Conservation (phyloP, 345 rosid genomes). For the Zanthoxylum bungeanum region DNA sequence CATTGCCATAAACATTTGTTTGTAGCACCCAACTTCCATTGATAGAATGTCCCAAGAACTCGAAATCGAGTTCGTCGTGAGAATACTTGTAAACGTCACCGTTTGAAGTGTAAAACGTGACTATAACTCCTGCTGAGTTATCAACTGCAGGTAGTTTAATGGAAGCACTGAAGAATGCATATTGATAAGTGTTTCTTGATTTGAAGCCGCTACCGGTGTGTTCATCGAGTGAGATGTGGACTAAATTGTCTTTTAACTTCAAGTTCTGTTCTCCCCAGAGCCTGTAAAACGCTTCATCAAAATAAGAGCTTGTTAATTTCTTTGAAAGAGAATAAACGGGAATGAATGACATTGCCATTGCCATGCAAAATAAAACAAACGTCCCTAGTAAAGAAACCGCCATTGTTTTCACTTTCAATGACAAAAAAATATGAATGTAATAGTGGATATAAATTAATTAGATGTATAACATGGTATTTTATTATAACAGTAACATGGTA, state of each 20-base stretch:
- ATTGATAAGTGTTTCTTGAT: not conserved
- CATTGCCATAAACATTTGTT: conserved; percentile 24
- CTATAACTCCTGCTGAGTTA: conserved; percentile 23
- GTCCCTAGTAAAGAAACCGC: not conserved
- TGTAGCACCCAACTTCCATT: conserved; percentile 17
- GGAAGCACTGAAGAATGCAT: not conserved
- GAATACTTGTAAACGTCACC: not conserved
- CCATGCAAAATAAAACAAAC: conserved; percentile 5
- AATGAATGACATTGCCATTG: not conserved
- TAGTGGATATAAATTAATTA: no score
- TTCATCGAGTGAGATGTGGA: conserved; percentile 12
- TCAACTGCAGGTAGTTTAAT: conserved; percentile 17
- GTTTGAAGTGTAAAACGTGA: conserved; percentile 22
- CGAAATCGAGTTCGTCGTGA: conserved; percentile 21
- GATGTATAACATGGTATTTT: no score
- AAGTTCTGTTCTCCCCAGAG: not conserved
- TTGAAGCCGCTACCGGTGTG: not conserved
- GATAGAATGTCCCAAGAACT: conserved; percentile 15
- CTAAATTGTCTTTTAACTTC: not conserved
- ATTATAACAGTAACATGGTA: no score
- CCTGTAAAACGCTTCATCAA: not conserved
- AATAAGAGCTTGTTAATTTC: not conserved
- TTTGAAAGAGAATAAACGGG: not conserved
- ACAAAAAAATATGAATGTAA: not conserved
- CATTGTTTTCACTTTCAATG: no score